Evolutionary conservation across 225 moss, liverwort and hornwort genomes (phyloP).

Genomic region (Pleurozium schreberi): DNA sequence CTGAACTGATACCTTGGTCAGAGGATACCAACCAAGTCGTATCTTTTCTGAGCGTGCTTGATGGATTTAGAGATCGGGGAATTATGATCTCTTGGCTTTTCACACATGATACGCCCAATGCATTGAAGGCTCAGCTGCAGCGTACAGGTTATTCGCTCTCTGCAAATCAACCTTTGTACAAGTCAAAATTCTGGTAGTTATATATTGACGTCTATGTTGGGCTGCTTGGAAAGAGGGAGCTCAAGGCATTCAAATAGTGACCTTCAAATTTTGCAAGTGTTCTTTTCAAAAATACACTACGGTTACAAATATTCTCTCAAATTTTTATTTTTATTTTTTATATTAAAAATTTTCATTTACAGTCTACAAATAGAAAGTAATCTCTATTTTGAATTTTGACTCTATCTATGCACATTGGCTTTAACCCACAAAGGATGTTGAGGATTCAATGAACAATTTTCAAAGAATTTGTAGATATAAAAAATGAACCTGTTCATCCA

Average conservation of each 20-base stretch:
- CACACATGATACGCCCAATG: constrained; percentile 56
- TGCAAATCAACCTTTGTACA: constrained; percentile 71
- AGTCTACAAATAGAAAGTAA: too few relatives aligned
- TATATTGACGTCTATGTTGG: constrained; percentile 51
- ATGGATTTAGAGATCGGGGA: constrained; percentile 43
- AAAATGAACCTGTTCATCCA: too few relatives aligned
- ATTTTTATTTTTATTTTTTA: too few relatives aligned
- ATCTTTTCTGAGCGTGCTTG: constrained; percentile 26
- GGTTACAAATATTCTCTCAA: too few relatives aligned
- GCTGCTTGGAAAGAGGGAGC: constrained; percentile 22
- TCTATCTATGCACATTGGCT: too few relatives aligned
- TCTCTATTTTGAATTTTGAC: too few relatives aligned
- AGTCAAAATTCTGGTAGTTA: constrained; percentile 64
- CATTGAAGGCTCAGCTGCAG: constrained; percentile 43
- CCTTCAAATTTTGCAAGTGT: not conserved
- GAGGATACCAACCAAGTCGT: constrained; percentile 9
- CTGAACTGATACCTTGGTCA: constrained; percentile 30
- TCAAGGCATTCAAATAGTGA: constrained; percentile 1
- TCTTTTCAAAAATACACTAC: too few relatives aligned
- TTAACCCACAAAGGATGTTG: too few relatives aligned
- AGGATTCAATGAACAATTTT: too few relatives aligned
- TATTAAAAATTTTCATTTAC: too few relatives aligned
- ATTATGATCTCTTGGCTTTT: constrained; percentile 68
- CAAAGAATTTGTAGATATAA: too few relatives aligned
- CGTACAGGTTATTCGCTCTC: constrained; percentile 46